Evolutionary conservation across 2,329 filamentous ascomycete species (phyloP).

Genomic region (Hypoxylon sp.): DNA sequence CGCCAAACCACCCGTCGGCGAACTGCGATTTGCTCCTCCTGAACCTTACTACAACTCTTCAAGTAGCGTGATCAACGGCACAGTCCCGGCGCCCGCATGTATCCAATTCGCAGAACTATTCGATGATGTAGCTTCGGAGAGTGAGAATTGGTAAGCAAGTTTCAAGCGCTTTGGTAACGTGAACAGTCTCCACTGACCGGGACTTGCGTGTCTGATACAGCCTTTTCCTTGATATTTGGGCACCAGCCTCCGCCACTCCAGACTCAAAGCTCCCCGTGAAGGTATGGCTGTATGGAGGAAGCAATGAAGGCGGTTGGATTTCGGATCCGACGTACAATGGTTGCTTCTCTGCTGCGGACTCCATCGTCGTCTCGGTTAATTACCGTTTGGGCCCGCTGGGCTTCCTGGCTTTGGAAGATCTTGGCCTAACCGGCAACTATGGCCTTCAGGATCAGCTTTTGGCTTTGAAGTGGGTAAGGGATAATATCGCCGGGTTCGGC

Average conservation of each 20-base stretch:
- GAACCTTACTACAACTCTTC: conserved; percentile 23
- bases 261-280: conserved; percentile 46
- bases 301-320: conserved; percentile 44
- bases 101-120: conserved; percentile 39
- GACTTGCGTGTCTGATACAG: conserved; percentile 9
- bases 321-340: conserved; percentile 46
- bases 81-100: conserved; percentile 32
- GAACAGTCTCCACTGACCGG: not conserved
- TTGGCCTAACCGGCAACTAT: conserved; percentile 62
- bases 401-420: conserved; percentile 58
- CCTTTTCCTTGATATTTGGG: conserved; percentile 44
- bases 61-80: conserved; percentile 35
- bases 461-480: conserved; percentile 63
- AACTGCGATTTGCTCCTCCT: conserved; percentile 42
- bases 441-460: conserved; percentile 65
- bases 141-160: conserved; percentile 41
- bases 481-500: conserved; percentile 60
- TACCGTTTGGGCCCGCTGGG: conserved; percentile 63
- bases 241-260: conserved; percentile 35
- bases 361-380: conserved; percentile 50
- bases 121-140: conserved; percentile 27
- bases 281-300: conserved; percentile 48
- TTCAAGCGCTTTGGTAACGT: no score
- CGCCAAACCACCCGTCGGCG: conserved; percentile 41
- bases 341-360: conserved; percentile 45